Evolutionary conservation across 345 rosid species (phyloP).

Genomic region (Citrus inodora): DNA sequence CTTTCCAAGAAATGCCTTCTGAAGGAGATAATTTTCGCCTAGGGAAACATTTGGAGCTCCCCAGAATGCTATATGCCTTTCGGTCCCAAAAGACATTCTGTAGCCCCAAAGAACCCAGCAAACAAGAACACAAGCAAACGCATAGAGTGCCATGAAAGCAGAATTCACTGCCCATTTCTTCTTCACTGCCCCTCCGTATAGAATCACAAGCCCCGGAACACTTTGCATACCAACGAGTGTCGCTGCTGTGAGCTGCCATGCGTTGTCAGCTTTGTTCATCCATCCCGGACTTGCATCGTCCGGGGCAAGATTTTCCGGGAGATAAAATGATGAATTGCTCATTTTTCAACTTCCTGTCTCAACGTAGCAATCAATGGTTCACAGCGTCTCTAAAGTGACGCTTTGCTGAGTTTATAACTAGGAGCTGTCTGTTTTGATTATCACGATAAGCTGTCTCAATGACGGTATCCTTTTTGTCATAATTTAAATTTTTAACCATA

Average conservation of each 20-base stretch:
- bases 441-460: conserved; percentile 25
- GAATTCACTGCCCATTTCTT: conserved; percentile 45
- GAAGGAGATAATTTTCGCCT: conserved; percentile 14
- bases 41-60: conserved; percentile 25
- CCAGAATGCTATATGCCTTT: conserved; percentile 17
- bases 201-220: conserved; percentile 34
- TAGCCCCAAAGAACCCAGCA: conserved; percentile 43
- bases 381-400: background rate
- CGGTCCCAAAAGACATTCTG: conserved; percentile 29
- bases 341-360: background rate
- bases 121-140: conserved; percentile 36
- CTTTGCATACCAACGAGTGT: conserved; percentile 38
- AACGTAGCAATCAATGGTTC: background rate
- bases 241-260: conserved; percentile 41
- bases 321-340: background rate
- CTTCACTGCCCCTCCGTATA: conserved; percentile 40
- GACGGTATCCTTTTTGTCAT: background rate
- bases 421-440: conserved; percentile 10
- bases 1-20: conserved; percentile 5
- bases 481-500: background rate
- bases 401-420: background rate
- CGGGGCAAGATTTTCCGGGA: conserved; percentile 18
- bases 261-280: conserved; percentile 40
- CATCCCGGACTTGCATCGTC: conserved; percentile 22
- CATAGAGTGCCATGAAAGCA: conserved; percentile 39